Evolutionary conservation across 768 basidiomycete genomes (phyloP).

Genomic region (Mycena albidolilacea): DNA sequence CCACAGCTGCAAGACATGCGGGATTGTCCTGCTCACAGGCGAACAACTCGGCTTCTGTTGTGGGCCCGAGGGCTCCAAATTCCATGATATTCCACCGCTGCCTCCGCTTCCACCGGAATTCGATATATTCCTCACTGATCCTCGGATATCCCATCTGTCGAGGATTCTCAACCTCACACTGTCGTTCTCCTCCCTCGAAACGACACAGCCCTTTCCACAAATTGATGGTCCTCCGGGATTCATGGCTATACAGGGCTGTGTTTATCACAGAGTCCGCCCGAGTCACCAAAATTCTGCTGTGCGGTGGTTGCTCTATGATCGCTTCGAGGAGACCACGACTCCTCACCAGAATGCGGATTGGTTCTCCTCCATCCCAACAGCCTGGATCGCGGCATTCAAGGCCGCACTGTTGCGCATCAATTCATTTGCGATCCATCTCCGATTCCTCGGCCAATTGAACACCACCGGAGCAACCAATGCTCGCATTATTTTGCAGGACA

Average conservation of each 20-base stretch:
- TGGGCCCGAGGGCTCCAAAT: not conserved
- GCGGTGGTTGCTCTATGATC: not conserved
- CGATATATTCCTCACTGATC: not conserved
- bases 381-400: not conserved
- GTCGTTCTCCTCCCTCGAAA: not conserved
- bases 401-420: not conserved
- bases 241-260: slow-evolving; percentile 1
- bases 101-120: not conserved
- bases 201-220: not conserved
- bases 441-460: not conserved
- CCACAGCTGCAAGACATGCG: not conserved
- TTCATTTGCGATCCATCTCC: not conserved
- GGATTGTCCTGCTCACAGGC: not conserved
- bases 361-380: not conserved
- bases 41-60: not conserved
- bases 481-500: not conserved
- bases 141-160: not conserved
- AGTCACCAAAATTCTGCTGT: not conserved
- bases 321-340: not conserved
- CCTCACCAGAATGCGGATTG: not conserved
- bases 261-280: not conserved
- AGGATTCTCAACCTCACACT: not conserved
- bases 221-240: not conserved
- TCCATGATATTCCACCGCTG: not conserved
- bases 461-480: not conserved